These are phyloP conservation scores for Chenopodium berlandieri DNA, from an alignment of 148 eudicot genomes.

Conservation along the genomic window DNA sequence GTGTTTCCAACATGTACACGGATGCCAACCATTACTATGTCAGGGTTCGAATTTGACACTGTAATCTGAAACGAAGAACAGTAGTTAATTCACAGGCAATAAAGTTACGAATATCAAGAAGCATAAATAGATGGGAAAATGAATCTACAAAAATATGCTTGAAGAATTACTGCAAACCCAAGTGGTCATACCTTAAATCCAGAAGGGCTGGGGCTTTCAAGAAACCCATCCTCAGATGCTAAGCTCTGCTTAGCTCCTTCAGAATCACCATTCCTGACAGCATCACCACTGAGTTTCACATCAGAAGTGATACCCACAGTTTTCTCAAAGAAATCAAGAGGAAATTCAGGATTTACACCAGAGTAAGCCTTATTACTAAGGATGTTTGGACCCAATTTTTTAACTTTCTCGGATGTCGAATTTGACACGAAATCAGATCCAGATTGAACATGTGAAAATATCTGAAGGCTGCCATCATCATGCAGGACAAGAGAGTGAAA, in stretches of 20 bases:
- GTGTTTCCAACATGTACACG: conserved; percentile 94
- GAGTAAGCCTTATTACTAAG: conserved; percentile 84
- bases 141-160: background rate
- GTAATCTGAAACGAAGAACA: conserved; percentile 54
- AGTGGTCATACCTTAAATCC: conserved; percentile 78
- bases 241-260: conserved; percentile 95
- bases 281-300: conserved; percentile 89
- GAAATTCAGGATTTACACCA: conserved; percentile 84
- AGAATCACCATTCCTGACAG: conserved; percentile 86
- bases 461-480: conserved; percentile 99
- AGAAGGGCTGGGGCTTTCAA: conserved; percentile 75
- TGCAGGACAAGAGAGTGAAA: conserved; percentile 87
- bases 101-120: background rate
- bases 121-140: background rate
- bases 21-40: conserved; percentile 94
- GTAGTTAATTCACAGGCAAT: background rate
- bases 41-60: conserved; percentile 88
- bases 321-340: conserved; percentile 98
- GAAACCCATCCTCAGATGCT: conserved; percentile 93
- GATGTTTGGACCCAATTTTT: conserved; percentile 79
- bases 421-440: conserved; percentile 63
- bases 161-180: background rate
- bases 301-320: conserved; percentile 86
- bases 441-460: conserved; percentile 71
- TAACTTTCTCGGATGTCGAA: conserved; percentile 70